Conservation (phyloP, 2,329 filamentous ascomycete genomes). For the Amylocarpus encephaloides region DNA sequence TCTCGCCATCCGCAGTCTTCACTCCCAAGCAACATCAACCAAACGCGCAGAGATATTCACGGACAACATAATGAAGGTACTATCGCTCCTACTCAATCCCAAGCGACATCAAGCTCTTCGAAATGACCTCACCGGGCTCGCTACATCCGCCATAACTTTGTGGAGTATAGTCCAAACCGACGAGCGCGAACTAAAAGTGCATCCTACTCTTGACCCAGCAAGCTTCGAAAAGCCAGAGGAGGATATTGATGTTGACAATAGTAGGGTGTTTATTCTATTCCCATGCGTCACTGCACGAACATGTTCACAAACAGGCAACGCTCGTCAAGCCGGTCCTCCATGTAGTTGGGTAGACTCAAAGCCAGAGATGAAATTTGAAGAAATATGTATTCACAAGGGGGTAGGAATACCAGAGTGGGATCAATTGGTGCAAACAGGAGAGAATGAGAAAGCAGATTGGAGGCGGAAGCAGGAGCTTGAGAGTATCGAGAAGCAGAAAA, state of each 20-base stretch:
- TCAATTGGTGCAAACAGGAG: conserved; percentile 2
- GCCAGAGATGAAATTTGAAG: conserved; percentile 5
- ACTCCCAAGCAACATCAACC: conserved; percentile 3
- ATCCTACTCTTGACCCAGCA: conserved; percentile 6
- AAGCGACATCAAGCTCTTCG: conserved; percentile 5
- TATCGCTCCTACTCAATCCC: conserved; percentile 6
- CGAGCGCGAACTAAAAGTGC: conserved; percentile 1
- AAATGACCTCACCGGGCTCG: conserved; percentile 4
- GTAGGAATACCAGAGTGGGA: conserved; percentile 5
- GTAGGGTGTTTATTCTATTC: conserved; percentile 3
- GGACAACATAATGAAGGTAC: conserved; percentile 3
- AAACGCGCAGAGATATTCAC: conserved; percentile 6
- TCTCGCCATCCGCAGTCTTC: conserved; percentile 3
- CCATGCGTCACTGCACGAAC: not conserved
- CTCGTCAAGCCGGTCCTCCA: conserved; percentile 1
- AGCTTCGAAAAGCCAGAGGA: conserved; percentile 1
- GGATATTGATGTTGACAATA: not conserved
- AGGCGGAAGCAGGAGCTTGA: no score
- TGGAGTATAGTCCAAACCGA: conserved; percentile 4
- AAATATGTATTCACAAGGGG: conserved; percentile 5
- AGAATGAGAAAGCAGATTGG: not conserved
- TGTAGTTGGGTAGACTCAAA: conserved; percentile 4
- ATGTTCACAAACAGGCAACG: not conserved
- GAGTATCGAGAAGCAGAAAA: conserved; percentile 2
- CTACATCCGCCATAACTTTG: conserved; percentile 4